Evolutionary conservation across 306 rosid genomes (phyloP).

Genomic region (Lupinus albus): DNA sequence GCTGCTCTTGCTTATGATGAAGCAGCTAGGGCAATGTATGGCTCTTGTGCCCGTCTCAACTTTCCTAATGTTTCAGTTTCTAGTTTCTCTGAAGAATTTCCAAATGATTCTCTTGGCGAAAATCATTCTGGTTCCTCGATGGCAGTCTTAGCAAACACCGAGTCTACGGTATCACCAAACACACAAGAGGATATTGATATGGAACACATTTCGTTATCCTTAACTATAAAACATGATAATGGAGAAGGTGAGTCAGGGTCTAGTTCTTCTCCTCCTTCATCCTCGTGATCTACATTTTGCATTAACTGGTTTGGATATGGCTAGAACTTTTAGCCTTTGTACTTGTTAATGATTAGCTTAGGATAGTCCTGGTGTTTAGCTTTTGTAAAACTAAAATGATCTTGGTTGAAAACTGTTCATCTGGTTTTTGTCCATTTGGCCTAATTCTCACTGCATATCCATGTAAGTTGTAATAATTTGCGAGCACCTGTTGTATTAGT

Average conservation of each 20-base stretch:
- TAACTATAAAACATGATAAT: conserved; percentile 46
- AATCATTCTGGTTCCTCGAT: conserved; percentile 34
- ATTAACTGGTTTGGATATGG: conserved; percentile 24
- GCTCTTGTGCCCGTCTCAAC: conserved; percentile 74
- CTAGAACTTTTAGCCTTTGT: conserved; percentile 34
- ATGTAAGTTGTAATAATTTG: not conserved
- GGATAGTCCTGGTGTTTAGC: conserved; percentile 34
- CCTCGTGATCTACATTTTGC: conserved; percentile 48
- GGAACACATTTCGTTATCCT: conserved; percentile 45
- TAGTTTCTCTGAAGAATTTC: conserved; percentile 48
- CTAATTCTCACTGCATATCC: conserved; percentile 9
- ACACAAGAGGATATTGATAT: conserved; percentile 38
- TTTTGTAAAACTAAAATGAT: conserved; percentile 40
- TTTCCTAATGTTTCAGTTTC: conserved; percentile 67
- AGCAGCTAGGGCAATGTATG: conserved; percentile 86
- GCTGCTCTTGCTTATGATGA: conserved; percentile 91
- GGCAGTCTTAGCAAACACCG: conserved; percentile 43
- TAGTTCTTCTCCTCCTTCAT: conserved; percentile 32
- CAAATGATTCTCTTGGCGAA: conserved; percentile 42
- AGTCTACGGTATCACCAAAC: conserved; percentile 49
- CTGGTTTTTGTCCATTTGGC: conserved; percentile 3
- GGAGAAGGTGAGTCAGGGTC: conserved; percentile 46
- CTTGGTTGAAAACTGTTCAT: conserved; percentile 28
- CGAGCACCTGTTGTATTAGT: not conserved
- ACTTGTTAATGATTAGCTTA: conserved; percentile 38